A percentile compares a stretch with the other conserved stretches of the same genome.
phyloP scores from a whole-genome alignment of 1,284 basidiomycete genomes.

The Leucoagaricus sp. region DNA sequence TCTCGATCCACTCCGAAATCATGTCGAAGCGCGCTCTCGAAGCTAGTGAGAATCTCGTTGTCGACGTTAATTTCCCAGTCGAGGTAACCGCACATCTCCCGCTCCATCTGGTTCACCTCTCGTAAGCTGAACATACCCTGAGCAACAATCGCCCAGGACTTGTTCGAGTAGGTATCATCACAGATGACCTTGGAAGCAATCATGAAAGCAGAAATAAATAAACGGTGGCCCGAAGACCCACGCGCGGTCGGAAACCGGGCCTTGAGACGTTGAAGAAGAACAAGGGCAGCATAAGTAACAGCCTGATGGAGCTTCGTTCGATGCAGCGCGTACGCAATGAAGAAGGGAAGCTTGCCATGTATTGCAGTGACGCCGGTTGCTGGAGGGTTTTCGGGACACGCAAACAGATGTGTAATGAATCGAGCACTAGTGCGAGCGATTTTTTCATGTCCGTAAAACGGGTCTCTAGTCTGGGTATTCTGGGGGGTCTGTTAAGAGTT shows the following conservation, averaged over 20 bases:
- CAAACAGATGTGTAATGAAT: conserved; percentile 81
- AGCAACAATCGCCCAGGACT: conserved; percentile 93
- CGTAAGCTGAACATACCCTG: conserved; percentile 89
- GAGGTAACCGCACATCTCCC: conserved; percentile 91
- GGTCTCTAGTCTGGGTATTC: conserved; percentile 43
- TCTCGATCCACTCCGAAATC: conserved; percentile 58
- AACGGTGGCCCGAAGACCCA: conserved; percentile 87
- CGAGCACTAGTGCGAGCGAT: conserved; percentile 64
- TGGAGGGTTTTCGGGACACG: conserved; percentile 67
- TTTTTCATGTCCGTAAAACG: conserved; percentile 81
- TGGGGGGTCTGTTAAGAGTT: conserved; percentile 19
- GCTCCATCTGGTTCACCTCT: conserved; percentile 96
- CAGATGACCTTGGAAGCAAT: conserved; percentile 90
- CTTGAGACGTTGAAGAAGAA: conserved; percentile 86
- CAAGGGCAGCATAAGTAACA: conserved; percentile 85
- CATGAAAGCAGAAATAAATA: conserved; percentile 95
- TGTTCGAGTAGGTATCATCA: conserved; percentile 96
- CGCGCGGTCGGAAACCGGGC: conserved; percentile 89
- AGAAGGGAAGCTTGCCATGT: conserved; percentile 61
- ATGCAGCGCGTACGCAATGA: conserved; percentile 90
- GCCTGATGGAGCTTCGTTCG: conserved; percentile 82
- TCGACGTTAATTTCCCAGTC: conserved; percentile 90
- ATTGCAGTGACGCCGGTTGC: conserved; percentile 54
- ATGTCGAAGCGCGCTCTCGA: conserved; percentile 60
- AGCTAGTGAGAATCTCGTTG: conserved; percentile 62